Evolutionary conservation across 202 grass and related monocot species (phyloP).

Genomic region (Sporobolus alterniflorus): DNA sequence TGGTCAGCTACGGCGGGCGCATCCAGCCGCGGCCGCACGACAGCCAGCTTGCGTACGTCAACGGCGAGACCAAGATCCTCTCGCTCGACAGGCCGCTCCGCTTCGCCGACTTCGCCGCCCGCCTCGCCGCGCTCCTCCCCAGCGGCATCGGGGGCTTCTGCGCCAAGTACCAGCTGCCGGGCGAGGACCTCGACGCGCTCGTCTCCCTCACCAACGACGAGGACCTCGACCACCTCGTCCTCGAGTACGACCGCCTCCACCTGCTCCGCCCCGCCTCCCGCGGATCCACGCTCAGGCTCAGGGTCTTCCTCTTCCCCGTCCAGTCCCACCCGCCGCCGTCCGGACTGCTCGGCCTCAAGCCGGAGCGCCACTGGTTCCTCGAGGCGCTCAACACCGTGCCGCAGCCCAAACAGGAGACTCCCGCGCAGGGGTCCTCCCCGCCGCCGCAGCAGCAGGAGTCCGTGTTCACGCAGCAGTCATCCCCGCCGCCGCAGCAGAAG

Average conservation of each 20-base stretch:
- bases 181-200: slow-evolving; percentile 99
- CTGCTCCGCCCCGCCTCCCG: slow-evolving; percentile 45
- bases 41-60: slow-evolving; percentile 90
- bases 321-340: slow-evolving; percentile 50
- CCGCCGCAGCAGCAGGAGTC: slow-evolving; percentile 41
- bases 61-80: slow-evolving; percentile 97
- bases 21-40: slow-evolving; percentile 89
- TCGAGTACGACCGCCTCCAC: slow-evolving; percentile 92
- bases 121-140: slow-evolving; percentile 50
- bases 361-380: slow-evolving; percentile 76
- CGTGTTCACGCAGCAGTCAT: slow-evolving; percentile 22
- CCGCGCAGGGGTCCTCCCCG: slow-evolving; percentile 23
- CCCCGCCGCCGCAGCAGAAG: slow-evolving; percentile 29
- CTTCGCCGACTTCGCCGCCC: slow-evolving; percentile 65
- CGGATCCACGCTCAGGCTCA: slow-evolving; percentile 54
- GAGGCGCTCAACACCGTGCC: slow-evolving; percentile 66
- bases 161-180: slow-evolving; percentile 96
- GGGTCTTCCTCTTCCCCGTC: slow-evolving; percentile 94
- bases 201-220: slow-evolving; percentile 96
- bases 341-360: slow-evolving; percentile 55
- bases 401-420: neutral
- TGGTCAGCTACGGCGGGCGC: slow-evolving; percentile 96
- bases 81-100: slow-evolving; percentile 74
- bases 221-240: slow-evolving; percentile 87
- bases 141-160: slow-evolving; percentile 50